Conservation (phyloP, 306 rosid genomes). For the Gillenia trifoliata region DNA sequence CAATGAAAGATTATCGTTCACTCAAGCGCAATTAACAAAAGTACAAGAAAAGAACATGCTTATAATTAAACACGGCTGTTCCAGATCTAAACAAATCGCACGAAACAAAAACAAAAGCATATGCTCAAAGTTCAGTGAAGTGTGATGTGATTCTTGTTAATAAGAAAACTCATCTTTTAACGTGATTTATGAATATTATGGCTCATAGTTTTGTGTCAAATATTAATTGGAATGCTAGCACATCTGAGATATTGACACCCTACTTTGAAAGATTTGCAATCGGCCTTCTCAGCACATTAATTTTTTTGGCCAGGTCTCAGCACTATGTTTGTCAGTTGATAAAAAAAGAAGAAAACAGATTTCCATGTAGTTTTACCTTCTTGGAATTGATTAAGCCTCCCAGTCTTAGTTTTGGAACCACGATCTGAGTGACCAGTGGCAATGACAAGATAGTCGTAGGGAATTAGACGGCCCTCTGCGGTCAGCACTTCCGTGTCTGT, state of each 20-base stretch:
- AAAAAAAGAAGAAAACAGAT: background rate
- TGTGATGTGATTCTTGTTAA: background rate
- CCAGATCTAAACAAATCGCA: background rate
- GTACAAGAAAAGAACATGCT: background rate
- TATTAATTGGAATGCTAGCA: background rate
- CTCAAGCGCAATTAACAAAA: conserved; percentile 1
- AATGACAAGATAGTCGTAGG: conserved; percentile 58
- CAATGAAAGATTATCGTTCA: conserved; percentile 15
- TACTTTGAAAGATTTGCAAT: background rate
- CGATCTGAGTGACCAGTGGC: conserved; percentile 65
- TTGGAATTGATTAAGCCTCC: conserved; percentile 46
- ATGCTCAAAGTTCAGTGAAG: background rate
- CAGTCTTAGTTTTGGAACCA: conserved; percentile 42
- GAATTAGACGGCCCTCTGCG: conserved; percentile 44
- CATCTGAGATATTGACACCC: background rate
- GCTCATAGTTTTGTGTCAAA: background rate
- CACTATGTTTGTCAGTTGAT: background rate
- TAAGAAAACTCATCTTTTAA: background rate
- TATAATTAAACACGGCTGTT: background rate
- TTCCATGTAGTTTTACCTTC: conserved; percentile 31
- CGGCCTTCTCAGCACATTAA: background rate
- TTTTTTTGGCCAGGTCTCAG: background rate
- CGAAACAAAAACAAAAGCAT: background rate
- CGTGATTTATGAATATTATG: background rate
- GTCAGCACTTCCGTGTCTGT: conserved; percentile 56